A percentile compares a stretch with the other conserved stretches of the same genome.
Evolutionary conservation across 352 stramenopile genomes (phyloP).

Genomic region (Globisporangium parvum): DNA sequence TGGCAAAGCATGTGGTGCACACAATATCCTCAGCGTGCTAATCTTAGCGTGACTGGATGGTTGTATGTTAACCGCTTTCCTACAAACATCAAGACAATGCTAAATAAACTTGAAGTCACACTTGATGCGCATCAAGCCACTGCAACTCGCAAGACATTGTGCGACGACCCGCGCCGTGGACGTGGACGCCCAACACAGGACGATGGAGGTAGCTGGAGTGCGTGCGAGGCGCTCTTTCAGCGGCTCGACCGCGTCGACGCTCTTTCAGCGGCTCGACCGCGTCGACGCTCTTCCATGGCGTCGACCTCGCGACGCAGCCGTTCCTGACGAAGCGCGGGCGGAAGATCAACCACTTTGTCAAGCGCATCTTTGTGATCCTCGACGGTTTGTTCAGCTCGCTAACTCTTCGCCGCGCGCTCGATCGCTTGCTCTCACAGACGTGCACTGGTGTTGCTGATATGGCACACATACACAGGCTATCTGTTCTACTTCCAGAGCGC

Average conservation of each 20-base stretch:
- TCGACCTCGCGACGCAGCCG: slow-evolving; percentile 60
- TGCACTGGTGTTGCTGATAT: not conserved
- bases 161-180: too few relatives aligned
- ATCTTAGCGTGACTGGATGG: too few relatives aligned
- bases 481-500: slow-evolving; percentile 77
- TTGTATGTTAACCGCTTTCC: too few relatives aligned
- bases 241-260: slow-evolving; percentile 7
- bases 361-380: slow-evolving; percentile 69
- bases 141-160: too few relatives aligned
- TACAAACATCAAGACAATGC: too few relatives aligned
- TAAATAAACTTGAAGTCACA: too few relatives aligned
- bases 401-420: not conserved
- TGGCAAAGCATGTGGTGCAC: too few relatives aligned
- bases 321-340: slow-evolving; percentile 69
- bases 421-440: not conserved
- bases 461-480: slow-evolving; percentile 29
- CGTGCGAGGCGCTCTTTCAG: too few relatives aligned
- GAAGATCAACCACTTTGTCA: slow-evolving; percentile 59
- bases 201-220: too few relatives aligned
- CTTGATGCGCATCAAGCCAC: too few relatives aligned
- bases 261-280: slow-evolving; percentile 41
- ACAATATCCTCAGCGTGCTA: too few relatives aligned
- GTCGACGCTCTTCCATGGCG: slow-evolving; percentile 40
- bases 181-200: too few relatives aligned
- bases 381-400: slow-evolving; percentile 31